Evolutionary conservation across 1,284 basidiomycete species (phyloP).

Genomic region (Apiotrichum gracile): DNA sequence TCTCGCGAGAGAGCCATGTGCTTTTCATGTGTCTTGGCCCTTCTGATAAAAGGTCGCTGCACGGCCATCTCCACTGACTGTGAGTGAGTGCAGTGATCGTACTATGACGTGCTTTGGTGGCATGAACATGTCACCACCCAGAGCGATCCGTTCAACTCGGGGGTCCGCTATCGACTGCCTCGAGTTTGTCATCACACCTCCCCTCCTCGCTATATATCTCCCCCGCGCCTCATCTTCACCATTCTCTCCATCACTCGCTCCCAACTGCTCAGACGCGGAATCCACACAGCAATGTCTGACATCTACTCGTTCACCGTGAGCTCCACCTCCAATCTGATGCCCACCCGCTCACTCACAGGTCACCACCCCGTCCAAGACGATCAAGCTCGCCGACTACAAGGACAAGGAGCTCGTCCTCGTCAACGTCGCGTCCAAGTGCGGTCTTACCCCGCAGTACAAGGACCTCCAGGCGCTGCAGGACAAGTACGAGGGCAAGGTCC

Average conservation of each 20-base stretch:
- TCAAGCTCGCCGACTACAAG: constrained; percentile 38
- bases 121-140: no score
- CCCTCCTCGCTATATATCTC: constrained; percentile 23
- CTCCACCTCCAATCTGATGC: neutral
- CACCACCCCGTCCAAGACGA: constrained; percentile 32
- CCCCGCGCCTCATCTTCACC: constrained; percentile 15
- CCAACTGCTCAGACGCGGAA: neutral
- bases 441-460: constrained; percentile 83
- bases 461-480: constrained; percentile 77
- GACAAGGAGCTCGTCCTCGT: constrained; percentile 45
- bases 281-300: constrained; percentile 32
- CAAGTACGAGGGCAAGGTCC: constrained; percentile 70
- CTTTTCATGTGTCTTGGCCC: no score
- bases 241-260: neutral
- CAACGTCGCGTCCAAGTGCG: constrained; percentile 47
- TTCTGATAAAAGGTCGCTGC: no score
- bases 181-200: neutral
- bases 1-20: no score
- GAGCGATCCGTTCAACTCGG: no score
- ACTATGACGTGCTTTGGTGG: no score
- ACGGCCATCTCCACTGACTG: no score
- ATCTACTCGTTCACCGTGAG: constrained; percentile 40
- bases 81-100: no score
- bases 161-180: no score
- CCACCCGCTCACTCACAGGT: constrained; percentile 24